These are phyloP conservation scores for Colletotrichum somersetense DNA, from an alignment of 2,329 filamentous ascomycete genomes.

Conservation along the genomic window DNA sequence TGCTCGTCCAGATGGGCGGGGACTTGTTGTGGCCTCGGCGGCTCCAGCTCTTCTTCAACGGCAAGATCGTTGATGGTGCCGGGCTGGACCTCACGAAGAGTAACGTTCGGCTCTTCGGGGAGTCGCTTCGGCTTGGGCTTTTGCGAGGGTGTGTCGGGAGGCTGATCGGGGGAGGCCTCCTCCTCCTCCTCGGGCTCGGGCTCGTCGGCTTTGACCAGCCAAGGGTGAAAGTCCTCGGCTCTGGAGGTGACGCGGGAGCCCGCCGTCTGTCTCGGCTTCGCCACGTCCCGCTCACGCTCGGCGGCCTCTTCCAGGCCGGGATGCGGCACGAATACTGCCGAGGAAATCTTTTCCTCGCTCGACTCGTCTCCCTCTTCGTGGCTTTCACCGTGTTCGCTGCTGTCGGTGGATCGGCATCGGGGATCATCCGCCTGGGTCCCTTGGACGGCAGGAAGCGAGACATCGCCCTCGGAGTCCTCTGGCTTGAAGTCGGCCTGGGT, in stretches of 20 bases:
- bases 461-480: conserved; percentile 19
- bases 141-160: conserved; percentile 28
- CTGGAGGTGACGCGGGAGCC: conserved; percentile 34
- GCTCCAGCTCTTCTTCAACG: conserved; percentile 59
- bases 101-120: conserved; percentile 34
- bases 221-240: conserved; percentile 59
- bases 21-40: conserved; percentile 51
- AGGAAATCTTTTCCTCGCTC: conserved; percentile 88
- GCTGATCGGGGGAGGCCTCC: conserved; percentile 35
- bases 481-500: conserved; percentile 33
- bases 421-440: conserved; percentile 37
- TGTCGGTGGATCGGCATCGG: conserved; percentile 55
- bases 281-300: conserved; percentile 47
- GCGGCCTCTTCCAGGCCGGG: conserved; percentile 64
- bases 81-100: conserved; percentile 49
- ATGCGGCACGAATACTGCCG: conserved; percentile 85
- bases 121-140: conserved; percentile 38
- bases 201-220: conserved; percentile 71
- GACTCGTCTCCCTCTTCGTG: conserved; percentile 70
- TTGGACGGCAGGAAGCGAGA: conserved; percentile 25
- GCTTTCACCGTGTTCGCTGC: conserved; percentile 54
- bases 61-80: conserved; percentile 55
- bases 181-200: conserved; percentile 54
- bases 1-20: conserved; percentile 59
- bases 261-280: conserved; percentile 44